Base-by-base conservation (phyloP, 1,284 basidiomycete genomes). In the Heterobasidion irregulare region DNA sequence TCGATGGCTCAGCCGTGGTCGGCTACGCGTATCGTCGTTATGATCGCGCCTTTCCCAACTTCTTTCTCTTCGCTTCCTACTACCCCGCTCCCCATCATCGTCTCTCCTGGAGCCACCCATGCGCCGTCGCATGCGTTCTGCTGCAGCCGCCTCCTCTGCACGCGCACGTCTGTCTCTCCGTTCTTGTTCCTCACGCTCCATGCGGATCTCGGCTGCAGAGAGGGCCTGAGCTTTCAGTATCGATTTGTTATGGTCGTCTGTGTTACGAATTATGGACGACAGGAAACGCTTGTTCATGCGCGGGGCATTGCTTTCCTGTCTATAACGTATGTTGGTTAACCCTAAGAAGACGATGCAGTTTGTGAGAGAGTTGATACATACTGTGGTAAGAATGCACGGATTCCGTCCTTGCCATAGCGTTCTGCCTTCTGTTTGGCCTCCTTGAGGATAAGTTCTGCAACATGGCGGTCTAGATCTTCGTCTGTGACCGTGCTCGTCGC, bases 211-310 rank as follows among this genome's bases (percentile, higher is more conserved):
- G 59, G 86, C 75, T 0, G 89, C 89, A 34, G 86, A 84, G 16
- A 79, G 70, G 0, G 87, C 85, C 69, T 97, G 92, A 16, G 86
- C 79, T 46, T 83, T 79, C 8, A 94, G 72, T 16, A 97, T 74
- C 12, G 88, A 84, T 68, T 85, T 84, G 68, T 97, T 97, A 67
- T 97, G 94, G 56, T 94, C 92, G 65, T 94, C 93, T 2, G 94
- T 95, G 59, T 81, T 92, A 58, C 85, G 83, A 55, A 97, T 94
- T 57, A 97, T 92, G 26, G 87, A 86, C 0, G 85, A 82, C 18
- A 97, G 74, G 69, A 97, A 97, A 1, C 92, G 87, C 66, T 95
- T 97, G 73, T 96, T 96, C n/a, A 94, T 70, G 62, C 80, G 84
- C 0, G 90, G 91, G 0, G 80, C 84, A 64, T 84, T 89, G 55